Conservation (phyloP, 1,284 basidiomycete genomes). For the Malassezia japonica region DNA sequence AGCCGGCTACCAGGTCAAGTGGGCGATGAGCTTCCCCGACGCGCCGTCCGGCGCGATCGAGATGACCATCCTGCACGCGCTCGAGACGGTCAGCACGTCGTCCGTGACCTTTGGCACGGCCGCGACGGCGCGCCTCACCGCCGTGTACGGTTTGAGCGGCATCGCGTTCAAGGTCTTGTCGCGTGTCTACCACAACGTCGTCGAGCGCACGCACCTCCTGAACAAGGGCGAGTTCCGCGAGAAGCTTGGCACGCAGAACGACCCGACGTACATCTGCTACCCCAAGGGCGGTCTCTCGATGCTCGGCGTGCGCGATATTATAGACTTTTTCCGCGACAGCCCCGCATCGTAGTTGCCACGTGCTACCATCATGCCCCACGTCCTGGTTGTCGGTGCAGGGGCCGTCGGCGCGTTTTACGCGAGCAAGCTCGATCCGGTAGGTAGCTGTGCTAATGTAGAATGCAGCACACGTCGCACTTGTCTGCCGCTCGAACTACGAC, state of each 20-base stretch:
- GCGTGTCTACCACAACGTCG: constrained; percentile 28
- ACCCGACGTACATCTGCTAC: constrained; percentile 34
- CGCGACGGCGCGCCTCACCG: constrained; percentile 24
- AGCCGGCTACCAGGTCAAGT: constrained; percentile 57
- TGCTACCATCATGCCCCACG: constrained; percentile 1
- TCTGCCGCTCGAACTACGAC: constrained; percentile 51
- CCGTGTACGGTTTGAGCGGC: constrained; percentile 34
- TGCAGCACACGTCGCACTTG: constrained; percentile 48
- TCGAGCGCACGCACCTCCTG: constrained; percentile 25
- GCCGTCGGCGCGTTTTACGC: constrained; percentile 52
- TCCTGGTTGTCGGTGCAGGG: constrained; percentile 50
- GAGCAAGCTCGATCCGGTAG: constrained; percentile 25
- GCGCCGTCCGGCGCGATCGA: constrained; percentile 54
- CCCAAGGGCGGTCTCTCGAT: constrained; percentile 35
- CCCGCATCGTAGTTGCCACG: not conserved
- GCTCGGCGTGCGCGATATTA: constrained; percentile 32
- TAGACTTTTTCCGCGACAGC: constrained; percentile 29
- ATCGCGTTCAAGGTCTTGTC: constrained; percentile 29
- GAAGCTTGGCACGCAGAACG: constrained; percentile 37
- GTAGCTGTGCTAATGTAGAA: not conserved
- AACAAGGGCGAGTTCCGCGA: constrained; percentile 43
- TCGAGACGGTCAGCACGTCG: constrained; percentile 52
- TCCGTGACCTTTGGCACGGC: constrained; percentile 50
- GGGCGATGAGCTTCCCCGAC: constrained; percentile 56
- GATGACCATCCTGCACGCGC: constrained; percentile 53